Evolutionary conservation across 331 rosid species (phyloP).

Genomic region (Cucumis variabilis): DNA sequence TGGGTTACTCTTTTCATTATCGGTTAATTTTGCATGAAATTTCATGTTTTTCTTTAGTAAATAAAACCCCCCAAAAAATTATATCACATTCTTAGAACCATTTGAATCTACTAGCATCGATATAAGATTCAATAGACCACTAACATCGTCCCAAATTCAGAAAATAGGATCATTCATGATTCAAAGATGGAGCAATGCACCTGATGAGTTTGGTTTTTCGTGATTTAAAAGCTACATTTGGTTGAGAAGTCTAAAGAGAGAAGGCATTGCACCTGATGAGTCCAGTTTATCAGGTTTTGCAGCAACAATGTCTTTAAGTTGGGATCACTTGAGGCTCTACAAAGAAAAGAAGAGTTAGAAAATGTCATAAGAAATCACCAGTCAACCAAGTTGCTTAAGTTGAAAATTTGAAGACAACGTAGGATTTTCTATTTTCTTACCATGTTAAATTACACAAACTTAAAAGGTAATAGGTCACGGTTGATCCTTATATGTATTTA

Average conservation of each 20-base stretch:
- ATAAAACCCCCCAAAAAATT: no score
- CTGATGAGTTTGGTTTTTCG: no score
- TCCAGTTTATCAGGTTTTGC: conserved; percentile 77
- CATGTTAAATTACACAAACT: not conserved
- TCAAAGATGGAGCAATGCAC: not conserved
- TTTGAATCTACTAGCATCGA: not conserved
- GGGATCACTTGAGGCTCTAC: conserved; percentile 88
- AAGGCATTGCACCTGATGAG: conserved; percentile 55
- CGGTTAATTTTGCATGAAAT: no score
- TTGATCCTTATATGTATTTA: not conserved
- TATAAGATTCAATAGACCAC: not conserved
- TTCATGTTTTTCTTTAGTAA: no score
- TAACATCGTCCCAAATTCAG: not conserved
- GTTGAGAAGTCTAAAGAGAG: not conserved
- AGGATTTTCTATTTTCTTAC: no score
- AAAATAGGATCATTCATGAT: no score
- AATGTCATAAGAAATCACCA: not conserved
- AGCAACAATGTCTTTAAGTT: conserved; percentile 78
- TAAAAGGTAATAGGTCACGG: not conserved
- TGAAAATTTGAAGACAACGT: no score
- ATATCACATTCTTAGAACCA: no score
- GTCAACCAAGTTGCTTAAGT: no score
- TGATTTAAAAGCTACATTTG: not conserved
- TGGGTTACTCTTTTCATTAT: not conserved
- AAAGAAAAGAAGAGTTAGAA: not conserved